A percentile compares a stretch with the other conserved stretches of the same genome.
These are phyloP conservation scores for Hypoxylon cercidicola DNA, from an alignment of 495 filamentous ascomycete species.

Conservation along the genomic window DNA sequence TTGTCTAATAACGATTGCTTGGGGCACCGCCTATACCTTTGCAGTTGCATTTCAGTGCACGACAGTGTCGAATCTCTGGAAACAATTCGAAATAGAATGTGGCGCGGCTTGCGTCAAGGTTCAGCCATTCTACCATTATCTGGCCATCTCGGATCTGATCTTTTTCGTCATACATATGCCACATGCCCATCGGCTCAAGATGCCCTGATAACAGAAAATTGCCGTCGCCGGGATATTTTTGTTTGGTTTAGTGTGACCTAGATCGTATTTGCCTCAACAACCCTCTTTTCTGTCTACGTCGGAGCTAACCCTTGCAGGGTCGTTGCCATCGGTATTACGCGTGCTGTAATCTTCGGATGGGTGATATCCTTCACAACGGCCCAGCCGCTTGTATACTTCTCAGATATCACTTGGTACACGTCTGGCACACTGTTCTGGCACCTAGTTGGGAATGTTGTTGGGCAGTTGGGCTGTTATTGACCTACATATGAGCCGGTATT, in stretches of 20 bases:
- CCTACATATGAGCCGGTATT: conserved; percentile 16
- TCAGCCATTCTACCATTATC: conserved; percentile 19
- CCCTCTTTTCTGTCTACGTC: neutral
- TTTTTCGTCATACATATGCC: conserved; percentile 28
- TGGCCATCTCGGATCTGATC: conserved; percentile 19
- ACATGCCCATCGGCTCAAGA: conserved; percentile 9
- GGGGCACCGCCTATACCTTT: conserved; percentile 51
- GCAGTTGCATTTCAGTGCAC: conserved; percentile 56
- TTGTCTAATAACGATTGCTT: conserved; percentile 49
- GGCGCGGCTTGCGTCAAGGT: neutral
- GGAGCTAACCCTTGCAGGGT: conserved; percentile 11
- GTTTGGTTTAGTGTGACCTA: conserved; percentile 22
- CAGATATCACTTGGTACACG: conserved; percentile 19
- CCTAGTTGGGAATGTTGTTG: conserved; percentile 19
- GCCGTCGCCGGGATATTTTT: conserved; percentile 27
- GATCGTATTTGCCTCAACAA: conserved; percentile 1
- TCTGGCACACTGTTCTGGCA: conserved; percentile 24
- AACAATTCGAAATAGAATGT: conserved; percentile 26
- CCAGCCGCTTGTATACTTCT: neutral
- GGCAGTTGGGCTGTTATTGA: conserved; percentile 8
- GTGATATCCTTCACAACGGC: conserved; percentile 11
- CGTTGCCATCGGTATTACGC: conserved; percentile 18
- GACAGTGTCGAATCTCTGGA: conserved; percentile 33
- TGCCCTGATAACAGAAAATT: conserved; percentile 21
- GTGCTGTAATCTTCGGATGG: conserved; percentile 20